Evolutionary conservation across 306 rosid species (phyloP), one percentile per base, ranked within the genome.

Genomic region (Trichosanthes truncata): DNA sequence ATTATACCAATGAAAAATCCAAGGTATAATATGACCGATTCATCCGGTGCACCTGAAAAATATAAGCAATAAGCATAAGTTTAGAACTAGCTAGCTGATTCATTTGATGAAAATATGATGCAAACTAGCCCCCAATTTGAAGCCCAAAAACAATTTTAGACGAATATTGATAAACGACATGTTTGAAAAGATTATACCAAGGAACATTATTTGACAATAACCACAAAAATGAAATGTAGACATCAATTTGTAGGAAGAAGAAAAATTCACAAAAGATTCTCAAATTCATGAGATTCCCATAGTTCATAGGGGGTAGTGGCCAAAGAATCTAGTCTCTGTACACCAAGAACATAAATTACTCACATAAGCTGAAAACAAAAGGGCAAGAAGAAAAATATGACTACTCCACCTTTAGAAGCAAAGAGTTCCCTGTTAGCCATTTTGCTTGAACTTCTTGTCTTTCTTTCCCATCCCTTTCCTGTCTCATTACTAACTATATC

Each of bases 1-100:
- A 92, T 75, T 17, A 88, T 87, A 77, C 97, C 98, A 74, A 89
- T 76, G 65, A 89, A 92, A 66, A 92, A 79, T 67, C 98, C 98
- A 75, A 94, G 86, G 76, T 86, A 85, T 83, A 92, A 86, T 79
- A 86, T 73, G 82, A 88, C 63, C 15, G 71, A 78, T 78, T 62
- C n/a, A 61, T 45, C 74, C 1, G 3, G 57, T 20, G 33, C 36
- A 57, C 74, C 74, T 61, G 79, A 76, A 20, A 40, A 35, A 36
- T 8, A 35, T 53, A n/a, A 53, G 43, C 60, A 76, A 20, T 76
- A 38, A 76, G 51, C 49, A 53, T 2, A n/a, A 76, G n/a, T 51
- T 69, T 7, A 14, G 67, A 26, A 60, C 67, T 26, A 21, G 12
- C 67, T 26, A 21, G 12, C 61, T 18, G 26, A 55, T n/a, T 55